phyloP scores from a whole-genome alignment of 176 grass and related monocot species.

The Carex pumila region DNA sequence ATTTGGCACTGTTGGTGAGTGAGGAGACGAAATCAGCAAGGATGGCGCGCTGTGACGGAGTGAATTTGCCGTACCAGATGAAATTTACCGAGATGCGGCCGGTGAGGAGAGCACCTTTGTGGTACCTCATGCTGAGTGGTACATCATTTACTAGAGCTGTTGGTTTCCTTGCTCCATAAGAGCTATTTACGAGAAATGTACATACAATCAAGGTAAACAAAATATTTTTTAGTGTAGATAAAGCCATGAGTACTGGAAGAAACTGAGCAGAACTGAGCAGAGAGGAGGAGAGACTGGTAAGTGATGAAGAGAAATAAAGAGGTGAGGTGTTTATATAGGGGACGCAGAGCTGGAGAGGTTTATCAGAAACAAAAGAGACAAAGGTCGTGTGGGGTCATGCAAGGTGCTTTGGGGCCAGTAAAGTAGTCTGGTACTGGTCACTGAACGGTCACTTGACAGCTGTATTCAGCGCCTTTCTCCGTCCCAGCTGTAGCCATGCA shows the following conservation, averaged over 20 bases:
- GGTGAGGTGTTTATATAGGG: neutral
- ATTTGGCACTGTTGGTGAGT: constrained; percentile 12
- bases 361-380: constrained; percentile 31
- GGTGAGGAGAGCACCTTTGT: constrained; percentile 67
- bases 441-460: constrained; percentile 73
- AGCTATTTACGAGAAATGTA: constrained; percentile 16
- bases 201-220: constrained; percentile 18
- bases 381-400: constrained; percentile 29
- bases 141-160: constrained; percentile 40
- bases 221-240: neutral
- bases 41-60: constrained; percentile 46
- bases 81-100: constrained; percentile 61
- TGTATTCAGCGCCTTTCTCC: constrained; percentile 41
- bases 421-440: constrained; percentile 21
- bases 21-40: constrained; percentile 71
- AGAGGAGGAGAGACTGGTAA: neutral
- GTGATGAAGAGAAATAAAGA: constrained; percentile 17
- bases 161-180: constrained; percentile 28
- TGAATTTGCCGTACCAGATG: constrained; percentile 81
- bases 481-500: constrained; percentile 36
- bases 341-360: neutral
- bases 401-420: constrained; percentile 37
- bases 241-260: constrained; percentile 16
- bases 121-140: constrained; percentile 62
- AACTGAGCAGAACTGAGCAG: neutral